Percentiles rank a stretch among this genome's conserved stretches.
phyloP scores from a whole-genome alignment of 768 basidiomycete genomes.

The Trametes villosa region DNA sequence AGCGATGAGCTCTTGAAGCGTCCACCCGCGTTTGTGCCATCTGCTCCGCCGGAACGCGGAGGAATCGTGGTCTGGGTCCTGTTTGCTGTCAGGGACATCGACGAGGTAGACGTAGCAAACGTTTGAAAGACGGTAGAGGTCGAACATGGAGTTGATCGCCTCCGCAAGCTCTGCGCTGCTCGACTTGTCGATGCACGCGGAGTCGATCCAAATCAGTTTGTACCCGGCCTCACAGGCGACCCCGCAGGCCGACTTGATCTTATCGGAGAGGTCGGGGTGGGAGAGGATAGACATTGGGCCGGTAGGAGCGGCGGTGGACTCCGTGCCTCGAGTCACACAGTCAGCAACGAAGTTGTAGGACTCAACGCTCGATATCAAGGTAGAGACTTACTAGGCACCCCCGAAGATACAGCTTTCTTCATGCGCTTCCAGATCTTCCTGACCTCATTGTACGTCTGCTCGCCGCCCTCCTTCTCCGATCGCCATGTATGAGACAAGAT shows the following conservation, averaged over 20 bases:
- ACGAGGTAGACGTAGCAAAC: slow-evolving; percentile 1
- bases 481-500: slow-evolving; percentile 2
- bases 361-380: too few relatives aligned
- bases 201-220: neutral
- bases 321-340: too few relatives aligned
- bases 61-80: neutral
- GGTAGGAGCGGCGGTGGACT: too few relatives aligned
- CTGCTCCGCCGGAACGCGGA: neutral
- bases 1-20: slow-evolving; percentile 11
- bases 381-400: too few relatives aligned
- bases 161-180: neutral
- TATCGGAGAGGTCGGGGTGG: neutral
- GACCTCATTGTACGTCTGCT: slow-evolving; percentile 3
- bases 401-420: too few relatives aligned
- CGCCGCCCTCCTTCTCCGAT: neutral
- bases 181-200: neutral
- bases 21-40: slow-evolving; percentile 2
- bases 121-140: neutral
- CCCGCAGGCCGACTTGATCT: neutral
- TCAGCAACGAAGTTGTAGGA: too few relatives aligned
- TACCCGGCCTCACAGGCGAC: neutral
- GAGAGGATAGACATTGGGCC: neutral
- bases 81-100: neutral
- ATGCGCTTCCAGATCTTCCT: neutral
- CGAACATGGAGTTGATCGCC: slow-evolving; percentile 8